phyloP scores from a whole-genome alignment of 164 flowering plant genomes.

The grape (Vitis vinifera) region ASM3070453v1 NC_081808.1:21345001-21345500 shows the following conservation, averaged over 20 bases:
- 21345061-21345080: not conserved
- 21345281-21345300: not conserved
- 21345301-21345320: not conserved
- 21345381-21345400: slow-evolving; percentile 81
- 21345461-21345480: slow-evolving; percentile 92
- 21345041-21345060: not conserved
- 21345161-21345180: slow-evolving; percentile 79
- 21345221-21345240: slow-evolving; percentile 96
- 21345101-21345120: slow-evolving; percentile 98
- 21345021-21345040: too few species aligned
- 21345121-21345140: slow-evolving; percentile 99
- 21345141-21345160: slow-evolving; percentile 92
- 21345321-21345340: not conserved
- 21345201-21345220: slow-evolving; percentile 85
- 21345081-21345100: not conserved
- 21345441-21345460: slow-evolving; percentile 83
- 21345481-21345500: slow-evolving; percentile 99
- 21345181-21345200: slow-evolving; percentile 93
- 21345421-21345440: slow-evolving; percentile 88
- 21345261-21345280: not conserved
- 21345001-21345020: too few species aligned
- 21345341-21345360: not conserved
- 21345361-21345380: slow-evolving; percentile 65
- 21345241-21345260: slow-evolving; percentile 98
- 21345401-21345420: slow-evolving; percentile 80